Evolutionary conservation across 2,329 filamentous ascomycete species (phyloP), one percentile per base, ranked within the genome.

Genomic region (Graphilbum sp.): DNA sequence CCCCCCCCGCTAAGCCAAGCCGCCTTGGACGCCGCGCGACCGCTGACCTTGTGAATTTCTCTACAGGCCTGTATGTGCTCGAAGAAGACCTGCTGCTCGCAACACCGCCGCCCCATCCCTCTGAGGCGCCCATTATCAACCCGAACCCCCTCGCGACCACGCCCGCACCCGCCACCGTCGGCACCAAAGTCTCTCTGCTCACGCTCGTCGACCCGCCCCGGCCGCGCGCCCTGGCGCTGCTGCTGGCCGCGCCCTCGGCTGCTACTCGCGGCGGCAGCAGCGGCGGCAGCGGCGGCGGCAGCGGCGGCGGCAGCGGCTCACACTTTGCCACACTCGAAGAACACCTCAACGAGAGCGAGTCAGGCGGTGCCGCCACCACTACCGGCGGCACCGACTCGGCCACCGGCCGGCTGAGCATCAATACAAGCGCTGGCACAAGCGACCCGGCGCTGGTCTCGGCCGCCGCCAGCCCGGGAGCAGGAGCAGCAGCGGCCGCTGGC

Each of bases 101-200:
- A 33, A 95, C 87, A 25, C 90, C 90, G 40, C 88, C 88, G 45
- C 87, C 87, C 13, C 90, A 98, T 59, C 90, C 90, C 18, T 94
- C 87, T 43, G 90, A 98, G 64, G 78, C 84, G 12, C 87, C 86
- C 18, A 62, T 87, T 31, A 62, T 81, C 41, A 95, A 92, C 52
- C 80, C 83, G 33, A 98, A 96, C 52, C 90, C 90, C 20, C 72
- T 98, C 32, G 79, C 85, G 30, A 95, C 88, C 6, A 80, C 71
- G 16, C 79, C 86, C 5, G 75, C 79, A 38, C 83, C 87, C n/a
- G 85, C 84, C 3, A 86, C 79, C 2, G 69, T 75, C 5, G 90
- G 90, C 39, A 88, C 87, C 27, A 90, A 81, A 54, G 57, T 96
- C 29, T 90, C 87, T 0, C 64, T 94, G 13, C 65, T 88, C 25